Conservation (phyloP, 352 stramenopile genomes). For the Globisporangium polare region DNA sequence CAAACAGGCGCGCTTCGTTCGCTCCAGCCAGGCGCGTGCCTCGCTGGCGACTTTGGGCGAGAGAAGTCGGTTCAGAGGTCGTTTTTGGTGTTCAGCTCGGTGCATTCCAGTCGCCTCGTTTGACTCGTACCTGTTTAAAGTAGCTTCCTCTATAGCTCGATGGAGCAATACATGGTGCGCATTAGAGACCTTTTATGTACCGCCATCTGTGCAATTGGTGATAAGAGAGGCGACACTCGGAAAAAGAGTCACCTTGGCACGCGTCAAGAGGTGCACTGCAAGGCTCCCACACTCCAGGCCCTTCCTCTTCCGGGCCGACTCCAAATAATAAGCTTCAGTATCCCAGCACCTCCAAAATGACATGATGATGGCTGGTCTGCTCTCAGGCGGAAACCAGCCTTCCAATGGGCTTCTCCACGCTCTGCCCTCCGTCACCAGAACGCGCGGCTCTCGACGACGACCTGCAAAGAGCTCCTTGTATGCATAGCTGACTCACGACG, state of each 20-base stretch:
- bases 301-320: background rate
- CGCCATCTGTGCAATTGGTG: background rate
- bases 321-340: background rate
- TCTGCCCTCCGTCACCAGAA: no score
- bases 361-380: background rate
- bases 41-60: background rate
- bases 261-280: background rate
- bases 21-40: conserved; percentile 3
- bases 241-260: background rate
- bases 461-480: no score
- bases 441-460: no score
- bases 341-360: background rate
- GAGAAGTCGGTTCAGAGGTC: background rate
- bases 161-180: no score
- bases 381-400: background rate
- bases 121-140: background rate
- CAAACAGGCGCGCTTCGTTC: background rate
- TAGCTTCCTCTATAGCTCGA: background rate
- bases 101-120: background rate
- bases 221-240: background rate
- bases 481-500: no score
- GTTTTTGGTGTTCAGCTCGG: background rate
- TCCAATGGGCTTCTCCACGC: no score
- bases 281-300: background rate
- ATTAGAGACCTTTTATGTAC: no score